Evolutionary conservation across 106 monocot genomes (phyloP).

Genomic region (Dioscorea zingiberensis): DNA sequence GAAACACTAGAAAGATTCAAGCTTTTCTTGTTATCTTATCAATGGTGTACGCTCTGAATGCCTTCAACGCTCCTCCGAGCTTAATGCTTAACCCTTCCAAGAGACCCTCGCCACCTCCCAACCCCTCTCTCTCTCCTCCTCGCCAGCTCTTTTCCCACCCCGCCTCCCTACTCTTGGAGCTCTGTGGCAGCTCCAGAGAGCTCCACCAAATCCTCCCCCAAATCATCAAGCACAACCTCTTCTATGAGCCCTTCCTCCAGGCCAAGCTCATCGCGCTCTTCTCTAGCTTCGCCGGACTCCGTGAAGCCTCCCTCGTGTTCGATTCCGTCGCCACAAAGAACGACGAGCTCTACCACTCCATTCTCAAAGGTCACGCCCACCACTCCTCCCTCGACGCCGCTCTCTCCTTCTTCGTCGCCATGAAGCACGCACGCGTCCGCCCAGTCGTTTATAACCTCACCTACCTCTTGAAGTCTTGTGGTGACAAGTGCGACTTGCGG

Average conservation of each 20-base stretch:
- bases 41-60: too few species aligned
- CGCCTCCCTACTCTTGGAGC: slow-evolving; percentile 40
- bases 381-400: slow-evolving; percentile 18
- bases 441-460: slow-evolving; percentile 46
- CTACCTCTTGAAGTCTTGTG: slow-evolving; percentile 53
- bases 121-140: not conserved
- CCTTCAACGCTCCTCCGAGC: slow-evolving; percentile 4
- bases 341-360: slow-evolving; percentile 44
- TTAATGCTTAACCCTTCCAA: not conserved
- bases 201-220: slow-evolving; percentile 41
- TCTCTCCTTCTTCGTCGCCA: slow-evolving; percentile 25
- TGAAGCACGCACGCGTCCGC: slow-evolving; percentile 28
- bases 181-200: slow-evolving; percentile 26
- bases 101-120: not conserved
- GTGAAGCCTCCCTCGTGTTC: slow-evolving; percentile 41
- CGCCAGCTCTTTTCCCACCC: slow-evolving; percentile 35
- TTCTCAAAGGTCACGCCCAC: slow-evolving; percentile 40
- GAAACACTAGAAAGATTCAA: too few species aligned
- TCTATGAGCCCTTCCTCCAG: slow-evolving; percentile 28
- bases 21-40: too few species aligned
- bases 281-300: slow-evolving; percentile 44
- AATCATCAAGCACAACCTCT: slow-evolving; percentile 37
- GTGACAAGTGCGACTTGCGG: slow-evolving; percentile 46
- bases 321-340: slow-evolving; percentile 25
- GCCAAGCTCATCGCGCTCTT: slow-evolving; percentile 53